Evolutionary conservation across 306 rosid genomes (phyloP), one percentile per base, ranked within the genome.

Genomic region (Quercus bicolor): DNA sequence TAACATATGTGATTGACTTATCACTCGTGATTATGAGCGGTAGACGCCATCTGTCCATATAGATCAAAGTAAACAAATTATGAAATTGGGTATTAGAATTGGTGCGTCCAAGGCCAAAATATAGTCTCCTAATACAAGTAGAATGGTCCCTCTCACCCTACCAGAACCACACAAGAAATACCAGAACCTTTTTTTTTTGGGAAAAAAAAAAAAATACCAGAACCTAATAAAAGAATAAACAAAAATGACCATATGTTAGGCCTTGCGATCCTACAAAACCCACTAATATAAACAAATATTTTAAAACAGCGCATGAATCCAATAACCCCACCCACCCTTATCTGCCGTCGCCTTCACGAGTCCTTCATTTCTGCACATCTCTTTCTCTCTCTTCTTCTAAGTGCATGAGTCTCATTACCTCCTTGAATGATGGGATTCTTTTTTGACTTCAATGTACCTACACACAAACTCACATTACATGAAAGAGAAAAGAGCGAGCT

Each of bases 321-420:
- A 85, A 91, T 85, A 77, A 75, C 20, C 74, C 68, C 77, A 80
- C 81, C 82, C 14, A 33, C 80, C 72, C 77, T 48, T 51, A 78
- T 1, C 87, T 87, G 90, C 97, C 98, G 97, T 96, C 86, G 94
- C 94, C 96, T 93, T 93, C 97, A 93, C 98, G 93, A 88, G 98
- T 85, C 93, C 87, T 91, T 85, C 90, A 80, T 77, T 85, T 80
- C 70, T 74, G 77, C 77, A 37, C 65, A 45, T 68, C 74, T 70
- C 55, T 75, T 52, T 81, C 64, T 78, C 62, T 12, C 77, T 73
- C 66, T 60, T 48, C 68, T 15, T 34, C 60, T 56, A 83, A 72
- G 75, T 85, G 79, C 89, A 73, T 62, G 43, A 48, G 62, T 37
- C 79, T 77, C 80, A 72, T 83, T 82, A 5, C 74, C 77, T 85